Base-by-base conservation (phyloP, 805 yeast genomes). In the Metschnikowia corniflorae region DNA sequence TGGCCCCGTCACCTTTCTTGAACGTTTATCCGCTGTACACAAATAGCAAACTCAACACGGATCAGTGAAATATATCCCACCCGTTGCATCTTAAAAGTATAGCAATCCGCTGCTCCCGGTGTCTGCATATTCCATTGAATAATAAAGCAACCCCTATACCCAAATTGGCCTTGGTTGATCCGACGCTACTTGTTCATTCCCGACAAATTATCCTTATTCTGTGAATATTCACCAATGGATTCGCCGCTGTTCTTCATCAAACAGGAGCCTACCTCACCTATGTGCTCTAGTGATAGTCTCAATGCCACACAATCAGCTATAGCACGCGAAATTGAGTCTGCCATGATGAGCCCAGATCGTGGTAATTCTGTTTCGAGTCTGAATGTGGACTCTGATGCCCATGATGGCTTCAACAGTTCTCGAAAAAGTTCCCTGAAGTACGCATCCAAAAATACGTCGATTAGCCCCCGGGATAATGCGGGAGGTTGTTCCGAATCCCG, bases 231-330 rank as follows among this genome's bases (percentile, higher is more conserved):
- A 5, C 26, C 35, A 14, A 37, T 37, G 40, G 26, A 32, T 23
- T 31, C 16, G 7, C 26, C 28, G 8, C 28, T 13, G 31, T 24
- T 22, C 15, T 31, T 9, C 15, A n/a, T 37, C 21, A 37, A 37
- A 30, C 24, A 37, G 19, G 36, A 37, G 40, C 40, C 40, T 10
- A 23, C 15, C 16, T 31, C 35, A 6, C 40, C 36, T 14, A 31
- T 27, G 32, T 19, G 15, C 17, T 6, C 14, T 21, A 29, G 23
- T 26, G 29, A 14, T 9, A n/a, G 12, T 10, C 12, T 21, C 12
- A n/a, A 10, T 10, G 24, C 24, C 24, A 21, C 24, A 10, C n/a
- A 21, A n/a, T 21, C 9, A 10, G 9, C 24, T 3, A n/a, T 21
- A n/a, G 24, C n/a, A 10, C 24, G 12, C n/a, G n/a, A 21, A n/a